Evolutionary conservation across 352 stramenopile genomes (phyloP), one percentile per base, ranked within the genome.

Genomic region (Peronospora destructor): DNA sequence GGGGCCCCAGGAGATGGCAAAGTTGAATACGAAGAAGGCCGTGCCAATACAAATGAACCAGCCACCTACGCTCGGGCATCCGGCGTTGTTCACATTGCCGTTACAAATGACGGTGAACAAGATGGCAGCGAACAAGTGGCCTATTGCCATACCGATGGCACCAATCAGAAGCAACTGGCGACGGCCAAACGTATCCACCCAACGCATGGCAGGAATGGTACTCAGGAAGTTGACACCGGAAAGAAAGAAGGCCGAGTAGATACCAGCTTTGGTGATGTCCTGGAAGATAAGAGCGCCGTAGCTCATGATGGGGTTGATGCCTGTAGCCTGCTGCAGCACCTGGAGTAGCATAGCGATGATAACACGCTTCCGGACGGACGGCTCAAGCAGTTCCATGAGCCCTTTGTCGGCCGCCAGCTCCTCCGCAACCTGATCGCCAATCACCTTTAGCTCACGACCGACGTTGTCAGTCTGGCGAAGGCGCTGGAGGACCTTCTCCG

Each of bases 1-100:
- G 25, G 73, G 67, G 12, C 63, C 61, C 73, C 68, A 80, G 12
- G 53, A 71, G 34, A 63, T 58, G 34, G 66, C 60, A 49, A 73
- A 73, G 59, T 72, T 74, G 49, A 75, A 58, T 0, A 75, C 33
- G 36, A 78, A 65, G 34, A 78, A 58, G 21, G 46, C 46, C 8
- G 68, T 58, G 19, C 59, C 49, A 12, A 79, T 1, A 5, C 73
- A 55, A 35, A 84, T 62, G 40, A 71, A 60, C 39, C 59, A 69
- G 7, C 57, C 73, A 17, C 57, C 58, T 8, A 56, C 50, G 12
- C 37, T 46, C 1, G 61, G 50, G 30, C 70, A 74, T 9, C 43
- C 58, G 7, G 55, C 50, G 29, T 59, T 45, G n/a, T 60, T 52
- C 5, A 72, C 34, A 33, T 71, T 56, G 14, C 62, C 45, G 25